Evolutionary conservation across 2,329 filamentous ascomycete genomes (phyloP).

Genomic region (Microdochium nivale): DNA sequence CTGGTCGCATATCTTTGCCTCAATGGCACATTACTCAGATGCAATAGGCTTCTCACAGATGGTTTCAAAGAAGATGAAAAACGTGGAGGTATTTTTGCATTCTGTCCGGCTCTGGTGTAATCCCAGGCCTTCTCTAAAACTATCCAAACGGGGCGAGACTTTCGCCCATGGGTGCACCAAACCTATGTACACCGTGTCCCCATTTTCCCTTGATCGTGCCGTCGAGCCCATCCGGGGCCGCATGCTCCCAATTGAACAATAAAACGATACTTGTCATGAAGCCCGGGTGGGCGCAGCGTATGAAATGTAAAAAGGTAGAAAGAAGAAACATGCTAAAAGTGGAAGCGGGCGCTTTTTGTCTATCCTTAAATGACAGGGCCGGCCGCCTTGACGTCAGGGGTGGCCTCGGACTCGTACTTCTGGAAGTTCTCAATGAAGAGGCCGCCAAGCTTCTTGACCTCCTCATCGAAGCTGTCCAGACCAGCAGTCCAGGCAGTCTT

Average conservation of each 20-base stretch:
- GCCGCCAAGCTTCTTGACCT: slow-evolving; percentile 82
- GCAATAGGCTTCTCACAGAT: no score
- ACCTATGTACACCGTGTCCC: not conserved
- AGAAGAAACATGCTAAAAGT: slow-evolving; percentile 4
- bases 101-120: no score
- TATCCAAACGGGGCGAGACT: not conserved
- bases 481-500: slow-evolving; percentile 85
- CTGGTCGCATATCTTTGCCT: no score
- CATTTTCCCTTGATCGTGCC: not conserved
- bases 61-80: no score
- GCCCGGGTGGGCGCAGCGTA: not conserved
- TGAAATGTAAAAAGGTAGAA: slow-evolving; percentile 1
- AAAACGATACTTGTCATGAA: not conserved
- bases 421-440: slow-evolving; percentile 97
- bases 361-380: slow-evolving; percentile 34
- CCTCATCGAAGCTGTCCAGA: slow-evolving; percentile 69
- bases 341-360: slow-evolving; percentile 4
- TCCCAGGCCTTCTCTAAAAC: no score
- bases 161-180: not conserved
- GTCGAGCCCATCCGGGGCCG: not conserved
- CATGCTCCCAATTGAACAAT: not conserved
- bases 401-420: slow-evolving; percentile 84
- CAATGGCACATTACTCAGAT: no score
- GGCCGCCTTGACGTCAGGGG: slow-evolving; percentile 66
- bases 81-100: no score